Evolutionary conservation across 345 rosid species (phyloP).

Genomic region (Sisymbrium altissimum): DNA sequence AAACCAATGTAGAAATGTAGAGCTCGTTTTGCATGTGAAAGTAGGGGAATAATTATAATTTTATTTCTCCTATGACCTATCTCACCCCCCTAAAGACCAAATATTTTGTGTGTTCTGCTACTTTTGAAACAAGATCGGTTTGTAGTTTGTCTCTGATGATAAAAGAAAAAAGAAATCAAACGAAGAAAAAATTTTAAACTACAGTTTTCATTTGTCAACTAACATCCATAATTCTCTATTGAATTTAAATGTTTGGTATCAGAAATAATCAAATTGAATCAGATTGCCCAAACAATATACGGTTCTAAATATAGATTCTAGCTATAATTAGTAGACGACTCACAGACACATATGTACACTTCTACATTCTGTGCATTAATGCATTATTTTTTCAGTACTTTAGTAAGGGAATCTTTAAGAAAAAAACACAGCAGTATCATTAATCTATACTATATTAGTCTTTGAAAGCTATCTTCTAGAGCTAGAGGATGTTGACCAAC

Average conservation of each 20-base stretch:
- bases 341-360: neutral
- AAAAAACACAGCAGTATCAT: neutral
- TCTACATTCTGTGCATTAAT: neutral
- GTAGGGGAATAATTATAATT: constrained; percentile 12
- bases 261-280: too few relatives aligned
- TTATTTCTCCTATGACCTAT: constrained; percentile 9
- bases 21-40: constrained; percentile 26
- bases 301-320: too few relatives aligned
- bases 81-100: neutral
- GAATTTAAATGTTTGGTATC: neutral
- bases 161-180: neutral
- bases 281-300: too few relatives aligned
- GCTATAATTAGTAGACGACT: neutral
- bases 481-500: constrained; percentile 4
- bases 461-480: neutral
- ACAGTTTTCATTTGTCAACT: neutral
- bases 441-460: neutral
- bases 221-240: neutral
- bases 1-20: constrained; percentile 1
- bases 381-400: neutral
- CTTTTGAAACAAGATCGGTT: constrained; percentile 9
- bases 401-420: neutral
- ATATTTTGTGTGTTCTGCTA: constrained; percentile 2
- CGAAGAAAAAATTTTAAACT: neutral
- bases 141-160: constrained; percentile 2